These are phyloP conservation scores for Setomelanomma holmii DNA, from an alignment of 2,329 filamentous ascomycete species.

Conservation along the genomic window DNA sequence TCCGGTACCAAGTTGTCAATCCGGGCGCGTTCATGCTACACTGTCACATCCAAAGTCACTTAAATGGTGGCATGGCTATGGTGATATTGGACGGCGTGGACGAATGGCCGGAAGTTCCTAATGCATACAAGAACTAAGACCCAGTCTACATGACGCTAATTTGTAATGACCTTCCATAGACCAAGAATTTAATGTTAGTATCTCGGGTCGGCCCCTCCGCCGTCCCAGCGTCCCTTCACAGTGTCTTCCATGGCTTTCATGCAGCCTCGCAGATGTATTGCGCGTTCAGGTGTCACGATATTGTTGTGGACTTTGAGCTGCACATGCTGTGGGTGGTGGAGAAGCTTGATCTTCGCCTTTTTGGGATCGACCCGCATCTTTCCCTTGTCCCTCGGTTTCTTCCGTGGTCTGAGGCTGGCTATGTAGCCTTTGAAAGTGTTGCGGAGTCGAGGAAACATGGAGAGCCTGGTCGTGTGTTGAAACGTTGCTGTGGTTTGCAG, in stretches of 20 bases:
- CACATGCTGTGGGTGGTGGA: background rate
- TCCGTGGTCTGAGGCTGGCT: too few relatives aligned
- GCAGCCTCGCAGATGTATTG: background rate
- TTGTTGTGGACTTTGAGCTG: background rate
- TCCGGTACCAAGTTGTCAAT: slow-evolving; percentile 56
- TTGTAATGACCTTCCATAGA: slow-evolving; percentile 5
- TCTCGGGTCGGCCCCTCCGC: slow-evolving; percentile 2
- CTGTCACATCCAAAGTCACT: slow-evolving; percentile 59
- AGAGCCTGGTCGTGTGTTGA: too few relatives aligned
- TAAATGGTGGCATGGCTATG: slow-evolving; percentile 58
- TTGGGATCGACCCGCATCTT: background rate
- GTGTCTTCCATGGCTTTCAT: background rate
- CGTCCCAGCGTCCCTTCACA: background rate
- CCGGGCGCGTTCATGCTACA: slow-evolving; percentile 59
- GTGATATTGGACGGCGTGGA: slow-evolving; percentile 58
- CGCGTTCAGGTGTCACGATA: background rate
- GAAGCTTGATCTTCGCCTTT: background rate
- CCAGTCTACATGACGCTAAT: background rate
- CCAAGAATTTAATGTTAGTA: slow-evolving; percentile 1
- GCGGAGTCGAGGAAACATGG: too few relatives aligned
- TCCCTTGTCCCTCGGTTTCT: background rate
- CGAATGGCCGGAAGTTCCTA: slow-evolving; percentile 49
- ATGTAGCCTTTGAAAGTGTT: too few relatives aligned
- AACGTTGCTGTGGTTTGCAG: too few relatives aligned
- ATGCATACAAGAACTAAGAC: slow-evolving; percentile 21